These are phyloP conservation scores for Candida pini DNA, from an alignment of 805 yeast genomes.

Conservation along the genomic window DNA sequence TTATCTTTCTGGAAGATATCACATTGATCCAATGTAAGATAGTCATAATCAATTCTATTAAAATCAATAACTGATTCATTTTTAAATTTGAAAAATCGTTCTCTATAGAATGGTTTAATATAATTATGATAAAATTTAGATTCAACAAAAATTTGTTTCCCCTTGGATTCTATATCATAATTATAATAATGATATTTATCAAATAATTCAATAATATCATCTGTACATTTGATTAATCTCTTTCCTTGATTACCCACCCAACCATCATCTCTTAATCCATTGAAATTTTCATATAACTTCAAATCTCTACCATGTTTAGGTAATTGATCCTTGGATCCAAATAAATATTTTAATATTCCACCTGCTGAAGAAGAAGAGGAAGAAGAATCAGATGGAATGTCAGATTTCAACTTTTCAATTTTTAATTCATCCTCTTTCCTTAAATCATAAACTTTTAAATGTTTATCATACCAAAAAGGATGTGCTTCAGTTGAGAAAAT, in stretches of 20 bases:
- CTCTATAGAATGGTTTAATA: conserved; percentile 10
- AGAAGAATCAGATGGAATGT: too few relatives aligned
- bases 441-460: conserved; percentile 18
- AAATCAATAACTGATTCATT: too few relatives aligned
- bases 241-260: too few relatives aligned
- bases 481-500: conserved; percentile 89
- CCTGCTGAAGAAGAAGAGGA: too few relatives aligned
- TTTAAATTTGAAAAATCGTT: too few relatives aligned
- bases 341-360: too few relatives aligned
- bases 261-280: conserved; percentile 4
- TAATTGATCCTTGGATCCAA: too few relatives aligned
- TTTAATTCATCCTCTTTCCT: conserved; percentile 19
- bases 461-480: conserved; percentile 66
- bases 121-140: conserved; percentile 5
- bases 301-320: too few relatives aligned
- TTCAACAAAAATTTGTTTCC: conserved; percentile 4
- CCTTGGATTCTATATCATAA: conserved; percentile 1
- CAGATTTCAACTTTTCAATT: conserved; percentile 8
- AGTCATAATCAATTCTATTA: too few relatives aligned
- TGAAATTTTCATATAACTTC: too few relatives aligned
- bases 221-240: neutral
- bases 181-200: conserved; percentile 2
- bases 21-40: conserved; percentile 15
- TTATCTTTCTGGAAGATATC: conserved; percentile 2
- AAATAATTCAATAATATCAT: neutral